Conservation (phyloP, 352 stramenopile species). For the Phytophthora ramorum region DNA sequence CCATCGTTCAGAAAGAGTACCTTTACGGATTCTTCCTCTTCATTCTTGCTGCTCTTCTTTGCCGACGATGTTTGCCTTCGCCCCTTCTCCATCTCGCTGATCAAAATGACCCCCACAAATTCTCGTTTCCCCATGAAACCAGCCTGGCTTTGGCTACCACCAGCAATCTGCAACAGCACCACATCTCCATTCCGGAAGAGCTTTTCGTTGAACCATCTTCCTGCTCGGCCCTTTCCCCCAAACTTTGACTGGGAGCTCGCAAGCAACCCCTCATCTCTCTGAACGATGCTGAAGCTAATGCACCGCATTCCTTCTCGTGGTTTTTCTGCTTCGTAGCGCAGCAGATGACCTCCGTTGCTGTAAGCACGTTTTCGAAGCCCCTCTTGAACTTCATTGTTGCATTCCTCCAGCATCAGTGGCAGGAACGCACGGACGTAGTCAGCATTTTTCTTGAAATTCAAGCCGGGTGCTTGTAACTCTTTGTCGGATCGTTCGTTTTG, state of each 20-base stretch:
- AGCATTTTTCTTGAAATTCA: conserved; percentile 73
- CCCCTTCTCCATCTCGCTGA: conserved; percentile 76
- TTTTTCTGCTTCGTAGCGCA: conserved; percentile 87
- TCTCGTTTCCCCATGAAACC: conserved; percentile 59
- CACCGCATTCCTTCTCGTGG: conserved; percentile 83
- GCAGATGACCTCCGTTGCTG: conserved; percentile 56
- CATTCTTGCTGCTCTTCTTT: conserved; percentile 51
- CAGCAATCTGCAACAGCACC: conserved; percentile 63
- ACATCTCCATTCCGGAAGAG: conserved; percentile 85
- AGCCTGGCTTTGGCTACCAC: conserved; percentile 38
- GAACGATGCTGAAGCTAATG: conserved; percentile 73
- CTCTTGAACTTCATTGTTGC: conserved; percentile 83
- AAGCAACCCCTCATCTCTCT: conserved; percentile 49
- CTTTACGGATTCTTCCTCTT: conserved; percentile 74
- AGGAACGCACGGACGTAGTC: conserved; percentile 86
- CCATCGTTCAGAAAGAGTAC: conserved; percentile 85
- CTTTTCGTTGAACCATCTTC: conserved; percentile 57
- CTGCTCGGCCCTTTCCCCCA: conserved; percentile 27
- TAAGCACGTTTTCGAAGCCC: conserved; percentile 57
- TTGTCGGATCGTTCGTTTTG: conserved; percentile 61
- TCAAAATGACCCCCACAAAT: conserved; percentile 77
- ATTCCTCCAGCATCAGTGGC: conserved; percentile 84
- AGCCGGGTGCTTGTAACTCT: conserved; percentile 50
- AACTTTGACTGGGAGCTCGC: conserved; percentile 41
- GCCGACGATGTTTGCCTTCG: conserved; percentile 51